Base-by-base conservation (phyloP, 2,329 filamentous ascomycete genomes). In the Juglanconis oblonga region DNA sequence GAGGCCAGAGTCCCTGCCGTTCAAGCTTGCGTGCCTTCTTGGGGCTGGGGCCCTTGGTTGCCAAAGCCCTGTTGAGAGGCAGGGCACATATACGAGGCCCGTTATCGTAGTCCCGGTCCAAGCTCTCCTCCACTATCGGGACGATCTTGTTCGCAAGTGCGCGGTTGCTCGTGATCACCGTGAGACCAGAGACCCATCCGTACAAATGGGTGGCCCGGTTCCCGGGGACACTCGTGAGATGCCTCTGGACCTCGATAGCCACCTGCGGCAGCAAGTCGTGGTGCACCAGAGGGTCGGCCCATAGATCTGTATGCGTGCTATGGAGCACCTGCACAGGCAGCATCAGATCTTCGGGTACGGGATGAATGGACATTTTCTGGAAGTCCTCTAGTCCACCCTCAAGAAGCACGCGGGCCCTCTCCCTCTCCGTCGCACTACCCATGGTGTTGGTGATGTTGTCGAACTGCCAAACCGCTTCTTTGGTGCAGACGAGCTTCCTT, bases 381-480 rank as follows among this genome's bases (percentile, higher is more conserved):
- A 59, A 52, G 11, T 59, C 53, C 10, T 24, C 24, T 13, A n/a
- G 31, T 7, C 33, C 36, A 7, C 42, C 56, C 5, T 35, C n/a
- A 4, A 90, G 74, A 35, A 92, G 71, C 0, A 90, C 70, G 1
- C 77, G 73, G 3, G 86, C 85, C 31, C 90, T 79, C 17, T 72
- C 73, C 65, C 82, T 85, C 72, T 91, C 83, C 11, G 81, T 79
- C 1, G 78, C 74, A 2, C 86, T 89, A 0, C 84, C 87, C 62
- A 90, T 87, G 2, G 80, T 84, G 36, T 79, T 73, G 8, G 88
- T 84, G 59, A 91, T 88, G 55, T 87, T 81, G n/a, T 78, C 78
- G 78, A 92, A 89, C 29, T 89, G 82, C 35, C 77, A 77, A 0
- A 83, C 84, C 0, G 89, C 89, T 64, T 88, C 84, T 33, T 76